A percentile compares a stretch with the other conserved stretches of the same genome.
These are phyloP conservation scores for Dictyostelium citrinum DNA, from an alignment of 78 protist genomes.

Conservation along the genomic window DNA sequence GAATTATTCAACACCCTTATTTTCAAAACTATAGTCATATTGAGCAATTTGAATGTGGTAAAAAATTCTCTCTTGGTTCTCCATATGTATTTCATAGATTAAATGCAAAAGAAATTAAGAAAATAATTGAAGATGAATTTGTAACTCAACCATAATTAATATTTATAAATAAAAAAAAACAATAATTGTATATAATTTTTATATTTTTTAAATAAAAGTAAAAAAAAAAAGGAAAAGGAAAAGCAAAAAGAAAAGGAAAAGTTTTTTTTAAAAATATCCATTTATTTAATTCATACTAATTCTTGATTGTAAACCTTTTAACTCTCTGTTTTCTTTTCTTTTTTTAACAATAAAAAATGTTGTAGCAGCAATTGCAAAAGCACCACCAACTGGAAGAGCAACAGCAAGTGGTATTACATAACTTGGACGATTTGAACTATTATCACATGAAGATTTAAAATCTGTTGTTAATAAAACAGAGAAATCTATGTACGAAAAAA, in stretches of 20 bases:
- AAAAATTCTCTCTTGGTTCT: neutral
- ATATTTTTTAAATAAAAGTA: neutral
- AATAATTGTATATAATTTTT: neutral
- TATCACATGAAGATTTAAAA: neutral
- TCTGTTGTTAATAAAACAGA: neutral
- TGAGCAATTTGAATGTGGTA: neutral
- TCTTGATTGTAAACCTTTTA: neutral
- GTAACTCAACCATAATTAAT: neutral
- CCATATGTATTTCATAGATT: neutral
- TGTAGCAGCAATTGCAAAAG: neutral
- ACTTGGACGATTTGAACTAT: neutral
- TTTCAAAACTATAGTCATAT: neutral
- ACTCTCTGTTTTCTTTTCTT: neutral
- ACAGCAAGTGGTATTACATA: neutral
- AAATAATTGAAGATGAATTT: neutral
- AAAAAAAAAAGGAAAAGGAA: no score
- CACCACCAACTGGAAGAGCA: neutral
- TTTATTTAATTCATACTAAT: neutral
- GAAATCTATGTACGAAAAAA: neutral
- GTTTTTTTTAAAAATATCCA: neutral
- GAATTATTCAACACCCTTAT: neutral
- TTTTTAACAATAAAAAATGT: neutral
- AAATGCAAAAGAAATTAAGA: neutral
- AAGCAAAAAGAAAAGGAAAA: neutral
- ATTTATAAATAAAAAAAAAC: neutral